Conservation (phyloP, 2,329 filamentous ascomycete species). For the Phyllosticta capitalensis region DNA sequence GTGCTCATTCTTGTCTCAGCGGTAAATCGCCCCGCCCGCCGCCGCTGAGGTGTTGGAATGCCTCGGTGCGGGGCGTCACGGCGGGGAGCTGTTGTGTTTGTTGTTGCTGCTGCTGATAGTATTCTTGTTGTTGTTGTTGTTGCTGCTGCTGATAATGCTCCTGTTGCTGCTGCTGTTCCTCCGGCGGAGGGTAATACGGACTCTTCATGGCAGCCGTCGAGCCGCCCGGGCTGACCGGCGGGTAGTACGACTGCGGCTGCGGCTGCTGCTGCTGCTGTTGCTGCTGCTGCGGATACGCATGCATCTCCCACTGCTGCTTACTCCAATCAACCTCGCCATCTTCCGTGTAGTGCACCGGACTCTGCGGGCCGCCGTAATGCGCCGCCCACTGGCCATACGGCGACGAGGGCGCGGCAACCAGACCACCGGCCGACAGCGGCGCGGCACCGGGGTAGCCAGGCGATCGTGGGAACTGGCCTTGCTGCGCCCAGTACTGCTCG, state of each 20-base stretch:
- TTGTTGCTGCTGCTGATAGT: no score
- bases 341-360: not conserved
- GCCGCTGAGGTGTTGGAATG: slow-evolving; percentile 19
- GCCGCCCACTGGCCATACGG: slow-evolving; percentile 32
- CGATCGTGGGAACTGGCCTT: slow-evolving; percentile 1
- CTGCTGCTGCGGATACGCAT: slow-evolving; percentile 12
- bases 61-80: slow-evolving; percentile 26
- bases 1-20: not conserved
- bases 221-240: not conserved
- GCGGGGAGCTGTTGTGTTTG: no score
- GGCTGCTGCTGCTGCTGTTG: not conserved
- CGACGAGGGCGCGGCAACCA: slow-evolving; percentile 14
- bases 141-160: not conserved
- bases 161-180: slow-evolving; percentile 10
- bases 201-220: not conserved
- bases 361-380: slow-evolving; percentile 17
- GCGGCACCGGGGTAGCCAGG: slow-evolving; percentile 1
- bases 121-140: no score
- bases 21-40: slow-evolving; percentile 12
- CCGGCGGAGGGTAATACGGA: not conserved
- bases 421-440: not conserved
- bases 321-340: slow-evolving; percentile 7
- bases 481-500: slow-evolving; percentile 8
- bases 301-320: slow-evolving; percentile 31
- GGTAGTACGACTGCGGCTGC: no score